Conservation (phyloP, 1,284 basidiomycete genomes). For the Baeospora myosura region DNA sequence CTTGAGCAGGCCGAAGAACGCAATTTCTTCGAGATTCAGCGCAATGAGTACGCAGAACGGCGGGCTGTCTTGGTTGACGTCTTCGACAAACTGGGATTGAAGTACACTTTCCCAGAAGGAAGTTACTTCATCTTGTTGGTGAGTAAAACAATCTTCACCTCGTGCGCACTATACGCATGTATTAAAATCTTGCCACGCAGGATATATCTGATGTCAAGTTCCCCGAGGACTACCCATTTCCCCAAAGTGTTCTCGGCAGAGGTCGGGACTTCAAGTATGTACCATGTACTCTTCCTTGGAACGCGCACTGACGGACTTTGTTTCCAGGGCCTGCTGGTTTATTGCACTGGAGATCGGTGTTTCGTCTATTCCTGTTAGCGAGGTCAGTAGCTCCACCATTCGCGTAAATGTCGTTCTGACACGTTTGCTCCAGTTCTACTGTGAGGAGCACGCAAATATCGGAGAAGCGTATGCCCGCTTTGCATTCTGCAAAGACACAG, state of each 20-base stretch:
- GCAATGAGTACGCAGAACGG: conserved; percentile 76
- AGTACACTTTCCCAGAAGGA: conserved; percentile 84
- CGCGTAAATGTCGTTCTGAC: conserved; percentile 6
- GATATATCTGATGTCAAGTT: conserved; percentile 79
- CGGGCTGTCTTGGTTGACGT: conserved; percentile 66
- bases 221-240: conserved; percentile 82
- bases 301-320: conserved; percentile 2
- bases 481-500: conserved; percentile 89
- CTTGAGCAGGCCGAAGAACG: conserved; percentile 69
- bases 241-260: conserved; percentile 67
- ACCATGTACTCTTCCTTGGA: conserved; percentile 4
- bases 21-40: conserved; percentile 77
- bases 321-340: conserved; percentile 78
- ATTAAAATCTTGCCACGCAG: conserved; percentile 30
- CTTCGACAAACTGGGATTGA: conserved; percentile 82
- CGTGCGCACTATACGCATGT: not conserved
- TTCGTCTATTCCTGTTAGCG: conserved; percentile 89
- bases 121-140: conserved; percentile 87
- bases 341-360: conserved; percentile 84
- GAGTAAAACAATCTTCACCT: conserved; percentile 17
- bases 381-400: conserved; percentile 43
- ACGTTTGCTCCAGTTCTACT: conserved; percentile 69
- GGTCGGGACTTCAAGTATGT: conserved; percentile 81
- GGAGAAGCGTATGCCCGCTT: conserved; percentile 86
- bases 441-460: conserved; percentile 73